A percentile compares a stretch with the other conserved stretches of the same genome.
These are phyloP conservation scores for Skeletonema costatum DNA, from an alignment of 108 stramenopile genomes.

Conservation along the genomic window DNA sequence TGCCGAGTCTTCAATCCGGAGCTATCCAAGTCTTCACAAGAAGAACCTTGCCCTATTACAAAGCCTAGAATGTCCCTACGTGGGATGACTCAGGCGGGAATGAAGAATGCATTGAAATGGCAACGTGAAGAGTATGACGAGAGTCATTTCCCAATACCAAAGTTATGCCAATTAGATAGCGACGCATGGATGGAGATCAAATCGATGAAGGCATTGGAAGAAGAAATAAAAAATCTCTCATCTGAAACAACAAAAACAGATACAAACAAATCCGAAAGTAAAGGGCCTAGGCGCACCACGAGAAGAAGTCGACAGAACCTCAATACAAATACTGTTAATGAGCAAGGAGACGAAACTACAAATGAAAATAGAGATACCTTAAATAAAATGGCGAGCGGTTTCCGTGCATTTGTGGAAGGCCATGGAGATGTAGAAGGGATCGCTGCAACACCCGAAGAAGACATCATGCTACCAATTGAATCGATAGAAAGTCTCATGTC, in stretches of 20 bases:
- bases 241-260: not conserved
- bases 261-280: not conserved
- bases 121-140: slow-evolving; percentile 21
- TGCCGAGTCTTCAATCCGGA: slow-evolving; percentile 67
- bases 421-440: slow-evolving; percentile 66
- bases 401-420: slow-evolving; percentile 61
- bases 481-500: slow-evolving; percentile 7
- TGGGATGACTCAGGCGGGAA: slow-evolving; percentile 44
- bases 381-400: slow-evolving; percentile 47
- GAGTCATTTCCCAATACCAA: slow-evolving; percentile 36
- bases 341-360: not conserved
- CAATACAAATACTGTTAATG: not conserved
- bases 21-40: slow-evolving; percentile 22
- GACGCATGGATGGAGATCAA: slow-evolving; percentile 68
- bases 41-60: slow-evolving; percentile 48
- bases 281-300: slow-evolving; percentile 30
- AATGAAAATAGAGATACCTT: slow-evolving; percentile 28
- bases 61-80: slow-evolving; percentile 49
- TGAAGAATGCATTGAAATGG: slow-evolving; percentile 32
- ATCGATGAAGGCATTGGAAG: slow-evolving; percentile 39
- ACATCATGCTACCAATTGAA: not conserved
- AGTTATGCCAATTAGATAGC: slow-evolving; percentile 50
- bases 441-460: not conserved
- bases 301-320: slow-evolving; percentile 31
- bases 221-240: slow-evolving; percentile 36